Base-by-base conservation (phyloP, 257 asterid genomes). In the Penstemon eatonii region DNA sequence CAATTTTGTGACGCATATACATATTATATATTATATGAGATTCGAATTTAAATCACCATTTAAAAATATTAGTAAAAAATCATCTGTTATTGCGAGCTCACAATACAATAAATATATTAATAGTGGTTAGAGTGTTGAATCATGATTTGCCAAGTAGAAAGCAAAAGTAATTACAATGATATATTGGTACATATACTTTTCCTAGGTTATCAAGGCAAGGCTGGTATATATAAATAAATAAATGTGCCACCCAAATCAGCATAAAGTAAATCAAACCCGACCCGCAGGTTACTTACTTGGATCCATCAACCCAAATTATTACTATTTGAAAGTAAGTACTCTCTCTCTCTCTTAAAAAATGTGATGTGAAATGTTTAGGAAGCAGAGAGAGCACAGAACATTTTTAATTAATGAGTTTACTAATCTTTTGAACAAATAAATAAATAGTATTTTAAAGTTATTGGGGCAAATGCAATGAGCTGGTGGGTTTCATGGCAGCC, bases 401-500 rank as follows among this genome's bases (percentile, higher is more conserved):
- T 50, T n/a, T n/a, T n/a, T 65, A 64, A 59, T 56, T 43, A 51
- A 61, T 9, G 18, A 15, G 18, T 15, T 0, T 18, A 41, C 12
- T 53, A 13, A 42, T n/a, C 8, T 44, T 44, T 43, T 53, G 56
- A 50, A 43, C 69, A 39, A 51, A 49, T 38, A 19, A 12, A 19
- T 19, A 8, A 44, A 7, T 47, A 9, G 33, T 25, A 25, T 25
- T 61, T 41, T 10, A 64, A 45, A 33, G 44, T 43, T 5, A 63
- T 43, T 56, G 65, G 60, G 45, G 33, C 33, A 25, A 25, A 25
- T 25, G 33, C 33, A 5, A 62, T 45, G 55, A 49, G 73, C 56
- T 13, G 44, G 62, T 57, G 49, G 44, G 68, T 51, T 44, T 76
- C 80, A 80, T 74, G 82, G 70, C 72, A 67, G 62, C 76, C 82